Conservation (phyloP, 768 basidiomycete genomes). For the Kondoa malvinella region DNA sequence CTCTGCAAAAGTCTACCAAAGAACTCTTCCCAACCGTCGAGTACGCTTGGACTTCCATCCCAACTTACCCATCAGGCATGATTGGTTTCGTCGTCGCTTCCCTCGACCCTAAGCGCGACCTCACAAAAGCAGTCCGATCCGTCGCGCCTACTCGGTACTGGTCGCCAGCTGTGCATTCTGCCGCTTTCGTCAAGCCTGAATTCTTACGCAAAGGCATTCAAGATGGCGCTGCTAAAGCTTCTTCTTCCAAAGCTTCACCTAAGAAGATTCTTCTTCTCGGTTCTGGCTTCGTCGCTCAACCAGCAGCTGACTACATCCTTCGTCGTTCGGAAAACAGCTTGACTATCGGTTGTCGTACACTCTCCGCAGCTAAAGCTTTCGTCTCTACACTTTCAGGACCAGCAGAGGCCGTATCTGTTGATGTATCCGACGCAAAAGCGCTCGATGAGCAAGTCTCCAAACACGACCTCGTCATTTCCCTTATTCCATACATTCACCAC, state of each 20-base stretch:
- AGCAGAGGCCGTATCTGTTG: constrained; percentile 52
- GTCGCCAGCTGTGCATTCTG: constrained; percentile 57
- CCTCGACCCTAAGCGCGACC: constrained; percentile 49
- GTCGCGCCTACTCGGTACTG: constrained; percentile 60
- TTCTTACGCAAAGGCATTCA: constrained; percentile 55
- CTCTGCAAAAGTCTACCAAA: constrained; percentile 51
- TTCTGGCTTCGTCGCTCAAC: constrained; percentile 84
- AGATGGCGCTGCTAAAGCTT: background rate
- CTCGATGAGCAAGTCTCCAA: constrained; percentile 66
- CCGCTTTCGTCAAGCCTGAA: constrained; percentile 82
- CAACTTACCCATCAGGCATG: constrained; percentile 95
- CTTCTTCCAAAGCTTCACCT: constrained; percentile 22
- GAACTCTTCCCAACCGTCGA: constrained; percentile 59
- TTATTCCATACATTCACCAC: constrained; percentile 91
- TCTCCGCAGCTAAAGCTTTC: constrained; percentile 55
- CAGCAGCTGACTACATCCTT: constrained; percentile 86
- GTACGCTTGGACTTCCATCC: constrained; percentile 91
- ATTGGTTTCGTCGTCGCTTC: constrained; percentile 88
- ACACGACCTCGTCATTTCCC: constrained; percentile 83
- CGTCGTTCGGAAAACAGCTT: constrained; percentile 63
- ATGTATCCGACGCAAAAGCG: constrained; percentile 50
- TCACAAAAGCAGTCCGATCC: constrained; percentile 55
- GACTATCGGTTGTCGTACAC: constrained; percentile 80
- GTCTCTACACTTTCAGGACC: constrained; percentile 51
- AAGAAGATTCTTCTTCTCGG: constrained; percentile 74